These are phyloP conservation scores for Escovopsis sp. DNA, from an alignment of 2,329 filamentous ascomycete species.

Conservation along the genomic window DNA sequence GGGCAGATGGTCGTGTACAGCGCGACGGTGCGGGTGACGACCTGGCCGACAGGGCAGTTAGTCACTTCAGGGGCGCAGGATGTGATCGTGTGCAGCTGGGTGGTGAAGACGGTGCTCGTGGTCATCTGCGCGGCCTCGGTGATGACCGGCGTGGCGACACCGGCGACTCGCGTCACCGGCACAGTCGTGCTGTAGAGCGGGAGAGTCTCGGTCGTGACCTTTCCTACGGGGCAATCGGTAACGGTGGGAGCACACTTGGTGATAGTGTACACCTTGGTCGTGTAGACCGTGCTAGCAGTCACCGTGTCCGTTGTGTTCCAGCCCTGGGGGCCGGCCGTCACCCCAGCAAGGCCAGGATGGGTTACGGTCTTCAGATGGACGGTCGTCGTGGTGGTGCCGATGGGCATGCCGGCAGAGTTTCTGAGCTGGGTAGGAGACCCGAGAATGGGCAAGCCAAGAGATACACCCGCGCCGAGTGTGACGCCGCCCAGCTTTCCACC, in stretches of 20 bases:
- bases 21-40: constrained; percentile 18
- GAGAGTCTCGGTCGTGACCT: constrained; percentile 25
- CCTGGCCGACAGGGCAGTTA: constrained; percentile 27
- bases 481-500: too few species aligned
- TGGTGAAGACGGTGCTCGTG: constrained; percentile 33
- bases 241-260: constrained; percentile 35
- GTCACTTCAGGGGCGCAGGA: constrained; percentile 34
- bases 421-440: too few species aligned
- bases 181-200: constrained; percentile 30
- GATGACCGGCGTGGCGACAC: constrained; percentile 5
- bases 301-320: constrained; percentile 1
- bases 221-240: constrained; percentile 20
- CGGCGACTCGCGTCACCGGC: constrained; percentile 14
- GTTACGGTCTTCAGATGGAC: too few species aligned
- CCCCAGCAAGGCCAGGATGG: neutral
- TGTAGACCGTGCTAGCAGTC: constrained; percentile 18
- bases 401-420: too few species aligned
- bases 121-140: constrained; percentile 6
- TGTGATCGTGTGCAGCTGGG: constrained; percentile 37
- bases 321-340: neutral
- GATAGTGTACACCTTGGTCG: constrained; percentile 33
- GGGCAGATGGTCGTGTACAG: constrained; percentile 25
- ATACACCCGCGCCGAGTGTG: too few species aligned
- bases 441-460: too few species aligned
- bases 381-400: neutral